phyloP scores from a whole-genome alignment of 306 rosid species.

The Fragaria nilgerrensis region DNA sequence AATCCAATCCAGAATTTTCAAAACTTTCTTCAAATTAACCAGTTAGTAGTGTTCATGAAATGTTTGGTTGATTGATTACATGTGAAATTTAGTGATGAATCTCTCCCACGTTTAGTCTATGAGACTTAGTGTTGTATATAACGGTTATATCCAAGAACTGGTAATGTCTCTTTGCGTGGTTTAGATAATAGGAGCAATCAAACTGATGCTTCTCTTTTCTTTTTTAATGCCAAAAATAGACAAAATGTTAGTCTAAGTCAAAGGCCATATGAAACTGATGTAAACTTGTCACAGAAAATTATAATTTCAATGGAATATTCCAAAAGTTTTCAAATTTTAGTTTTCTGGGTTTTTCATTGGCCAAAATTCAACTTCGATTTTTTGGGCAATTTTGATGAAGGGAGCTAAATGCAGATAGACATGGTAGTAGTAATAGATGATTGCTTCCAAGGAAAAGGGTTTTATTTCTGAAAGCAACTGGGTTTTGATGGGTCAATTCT shows the following conservation, averaged over 20 bases:
- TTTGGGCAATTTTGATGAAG: background rate
- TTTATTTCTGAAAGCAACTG: slow-evolving; percentile 35
- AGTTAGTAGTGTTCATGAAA: background rate
- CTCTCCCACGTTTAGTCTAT: background rate
- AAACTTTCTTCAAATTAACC: background rate
- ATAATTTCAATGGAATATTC: background rate
- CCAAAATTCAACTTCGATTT: background rate
- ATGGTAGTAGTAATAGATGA: background rate
- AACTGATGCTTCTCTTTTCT: background rate
- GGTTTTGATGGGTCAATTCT: slow-evolving; percentile 46
- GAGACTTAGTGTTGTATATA: background rate
- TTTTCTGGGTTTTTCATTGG: background rate
- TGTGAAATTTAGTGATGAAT: background rate
- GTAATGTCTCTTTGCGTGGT: background rate
- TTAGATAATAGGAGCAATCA: background rate
- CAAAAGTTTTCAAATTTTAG: no score
- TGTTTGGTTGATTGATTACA: background rate
- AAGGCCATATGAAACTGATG: background rate
- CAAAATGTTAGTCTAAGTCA: slow-evolving; percentile 10
- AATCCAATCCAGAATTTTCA: background rate
- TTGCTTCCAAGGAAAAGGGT: background rate
- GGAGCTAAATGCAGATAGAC: background rate
- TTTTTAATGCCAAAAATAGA: background rate
- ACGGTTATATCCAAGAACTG: background rate
- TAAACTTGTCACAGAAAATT: background rate